Evolutionary conservation across 371 early-diverging fungal genomes (phyloP), one percentile per base, ranked within the genome.

Genomic region (Apophysomyces sp.): DNA sequence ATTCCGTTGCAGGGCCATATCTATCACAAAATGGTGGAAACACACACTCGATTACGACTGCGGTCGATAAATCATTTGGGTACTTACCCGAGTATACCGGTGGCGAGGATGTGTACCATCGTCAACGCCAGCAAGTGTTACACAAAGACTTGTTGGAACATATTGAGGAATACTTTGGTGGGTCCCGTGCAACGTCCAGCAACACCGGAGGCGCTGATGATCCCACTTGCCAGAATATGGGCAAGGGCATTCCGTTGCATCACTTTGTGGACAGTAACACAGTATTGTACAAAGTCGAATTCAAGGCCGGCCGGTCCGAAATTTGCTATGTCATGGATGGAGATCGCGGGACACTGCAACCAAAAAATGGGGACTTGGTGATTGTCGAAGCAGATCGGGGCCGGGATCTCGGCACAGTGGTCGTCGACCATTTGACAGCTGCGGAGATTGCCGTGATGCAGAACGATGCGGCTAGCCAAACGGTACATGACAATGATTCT

Each of bases 311-410:
- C n/a, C 80, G 93, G 13, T 86, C 80, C 29, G 93, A 93, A 61
- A 73, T 85, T 39, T 93, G 87, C 71, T 89, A 85, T 70, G 68
- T 85, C 6, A 66, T 83, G 2, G 86, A 85, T 15, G 69, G 61
- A 31, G 53, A 53, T 56, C 18, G 39, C 16, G 28, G 54, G 8
- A 69, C 67, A 30, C 37, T 73, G 51, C 44, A 63, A 5, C 63
- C 88, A 30, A 85, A 84, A 58, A 63, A 71, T 6, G 91, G 91
- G 9, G 91, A 91, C 63, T 73, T 90, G 53, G 94, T 91, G 16
- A 91, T 95, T 60, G 94, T 94, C 1, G 95, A 95, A 70, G 96
- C 95, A 8, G 96, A 95, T 68, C 88, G 96, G 31, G 96, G 95
- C 30, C 89, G 91, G 56, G 96, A 95, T 67, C 73, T 95, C 39